Conservation (phyloP, 352 stramenopile genomes). For the Vaucheria bursata region DNA sequence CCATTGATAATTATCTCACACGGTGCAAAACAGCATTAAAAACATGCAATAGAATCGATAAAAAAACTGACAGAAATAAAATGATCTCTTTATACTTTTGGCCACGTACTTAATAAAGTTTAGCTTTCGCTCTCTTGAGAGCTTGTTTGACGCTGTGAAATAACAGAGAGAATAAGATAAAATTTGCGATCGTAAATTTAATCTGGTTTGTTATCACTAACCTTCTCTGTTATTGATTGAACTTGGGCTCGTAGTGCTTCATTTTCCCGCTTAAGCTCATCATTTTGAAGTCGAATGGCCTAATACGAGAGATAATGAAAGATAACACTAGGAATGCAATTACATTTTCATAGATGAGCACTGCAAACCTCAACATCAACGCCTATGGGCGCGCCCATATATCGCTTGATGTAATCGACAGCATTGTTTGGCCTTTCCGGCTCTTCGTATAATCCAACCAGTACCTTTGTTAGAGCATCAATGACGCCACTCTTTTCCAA, state of each 20-base stretch:
- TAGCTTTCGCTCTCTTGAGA: too few relatives aligned
- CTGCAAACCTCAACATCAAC: slow-evolving; percentile 72
- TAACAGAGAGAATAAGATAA: too few relatives aligned
- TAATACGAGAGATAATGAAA: slow-evolving; percentile 10
- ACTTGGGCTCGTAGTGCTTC: slow-evolving; percentile 75
- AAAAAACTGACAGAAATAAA: too few relatives aligned
- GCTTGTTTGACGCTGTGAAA: too few relatives aligned
- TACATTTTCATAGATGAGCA: background rate
- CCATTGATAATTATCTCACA: too few relatives aligned
- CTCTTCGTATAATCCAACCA: slow-evolving; percentile 93
- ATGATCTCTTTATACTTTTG: too few relatives aligned
- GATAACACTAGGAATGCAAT: background rate
- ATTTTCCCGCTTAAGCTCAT: slow-evolving; percentile 80
- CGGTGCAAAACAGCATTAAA: too few relatives aligned
- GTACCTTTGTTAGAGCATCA: slow-evolving; percentile 89
- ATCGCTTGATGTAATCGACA: slow-evolving; percentile 92
- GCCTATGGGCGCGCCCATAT: slow-evolving; percentile 79
- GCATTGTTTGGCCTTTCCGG: slow-evolving; percentile 85
- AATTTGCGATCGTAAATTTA: too few relatives aligned
- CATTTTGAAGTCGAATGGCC: slow-evolving; percentile 72
- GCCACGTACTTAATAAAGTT: too few relatives aligned
- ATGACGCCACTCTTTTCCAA: slow-evolving; percentile 93
- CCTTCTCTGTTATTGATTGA: slow-evolving; percentile 75
- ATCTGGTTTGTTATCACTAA: slow-evolving; percentile 44
- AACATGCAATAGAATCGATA: too few relatives aligned